Conservation (phyloP, 1,139 yeast genomes). For the Candida sanyaensis region DNA sequence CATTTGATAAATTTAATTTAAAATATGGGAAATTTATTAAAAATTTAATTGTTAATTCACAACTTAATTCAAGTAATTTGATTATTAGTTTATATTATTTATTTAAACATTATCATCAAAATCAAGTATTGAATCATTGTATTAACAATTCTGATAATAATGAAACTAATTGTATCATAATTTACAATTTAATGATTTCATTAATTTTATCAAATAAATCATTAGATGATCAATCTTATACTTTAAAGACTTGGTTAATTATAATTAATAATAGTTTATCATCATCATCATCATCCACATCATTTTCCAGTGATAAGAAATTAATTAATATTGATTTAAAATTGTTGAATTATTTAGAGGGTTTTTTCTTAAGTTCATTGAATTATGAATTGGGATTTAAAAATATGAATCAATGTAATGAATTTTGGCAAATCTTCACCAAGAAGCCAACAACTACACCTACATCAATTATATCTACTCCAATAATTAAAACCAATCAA, state of each 20-base stretch:
- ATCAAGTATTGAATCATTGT: constrained; percentile 8
- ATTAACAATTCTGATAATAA: constrained; percentile 18
- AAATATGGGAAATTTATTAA: constrained; percentile 23
- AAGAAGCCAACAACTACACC: background rate
- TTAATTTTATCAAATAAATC: constrained; percentile 50
- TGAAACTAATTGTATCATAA: constrained; percentile 17
- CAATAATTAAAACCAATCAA: background rate
- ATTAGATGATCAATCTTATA: constrained; percentile 53
- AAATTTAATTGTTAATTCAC: constrained; percentile 27
- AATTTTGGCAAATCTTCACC: constrained; percentile 26
- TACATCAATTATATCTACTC: constrained; percentile 7
- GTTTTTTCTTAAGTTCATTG: constrained; percentile 29
- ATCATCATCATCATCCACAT: no score
- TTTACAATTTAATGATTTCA: constrained; percentile 33
- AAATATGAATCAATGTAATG: constrained; percentile 20
- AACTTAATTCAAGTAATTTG: constrained; percentile 31
- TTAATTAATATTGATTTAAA: constrained; percentile 17
- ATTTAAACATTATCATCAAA: constrained; percentile 24
- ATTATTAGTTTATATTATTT: constrained; percentile 33
- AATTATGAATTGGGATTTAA: constrained; percentile 32
- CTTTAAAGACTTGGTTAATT: constrained; percentile 52
- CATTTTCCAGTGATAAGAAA: background rate
- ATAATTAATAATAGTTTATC: constrained; percentile 14
- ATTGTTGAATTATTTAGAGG: constrained; percentile 30
- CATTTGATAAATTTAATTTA: constrained; percentile 16